phyloP scores from a whole-genome alignment of 1,284 basidiomycete genomes.

The Puccinia novopanici region DNA sequence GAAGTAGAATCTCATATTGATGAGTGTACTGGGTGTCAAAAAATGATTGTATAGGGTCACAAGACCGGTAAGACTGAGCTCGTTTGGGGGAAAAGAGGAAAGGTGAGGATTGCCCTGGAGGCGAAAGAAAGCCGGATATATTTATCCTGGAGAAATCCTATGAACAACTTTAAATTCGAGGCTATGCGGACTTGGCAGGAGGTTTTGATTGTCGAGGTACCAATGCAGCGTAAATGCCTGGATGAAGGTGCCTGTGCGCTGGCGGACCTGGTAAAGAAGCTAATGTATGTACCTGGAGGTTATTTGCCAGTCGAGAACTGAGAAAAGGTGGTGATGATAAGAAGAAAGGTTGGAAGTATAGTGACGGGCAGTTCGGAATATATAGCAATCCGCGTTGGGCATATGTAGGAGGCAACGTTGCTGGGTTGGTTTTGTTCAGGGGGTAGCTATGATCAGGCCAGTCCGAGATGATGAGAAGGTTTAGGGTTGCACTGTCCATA shows the following conservation, averaged over 20 bases:
- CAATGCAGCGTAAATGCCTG: neutral
- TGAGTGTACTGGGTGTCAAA: neutral
- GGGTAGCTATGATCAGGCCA: constrained; percentile 1
- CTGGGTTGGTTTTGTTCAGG: constrained; percentile 16
- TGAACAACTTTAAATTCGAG: neutral
- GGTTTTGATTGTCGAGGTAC: neutral
- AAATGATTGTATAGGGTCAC: constrained; percentile 17
- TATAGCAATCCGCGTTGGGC: neutral
- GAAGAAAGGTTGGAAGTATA: neutral
- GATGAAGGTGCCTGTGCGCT: neutral
- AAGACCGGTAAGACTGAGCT: neutral
- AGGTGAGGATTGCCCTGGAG: neutral
- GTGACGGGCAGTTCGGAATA: neutral
- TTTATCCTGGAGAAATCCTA: neutral
- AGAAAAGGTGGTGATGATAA: constrained; percentile 11
- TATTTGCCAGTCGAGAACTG: neutral
- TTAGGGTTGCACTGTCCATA: constrained; percentile 5
- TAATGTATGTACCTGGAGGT: neutral
- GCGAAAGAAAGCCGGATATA: constrained; percentile 1
- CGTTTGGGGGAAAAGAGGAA: neutral
- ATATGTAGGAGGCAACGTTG: neutral
- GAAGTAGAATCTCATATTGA: constrained; percentile 17
- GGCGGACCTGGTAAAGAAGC: neutral
- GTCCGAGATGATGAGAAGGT: constrained; percentile 11
- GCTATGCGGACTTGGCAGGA: neutral